A percentile compares a stretch with the other conserved stretches of the same genome.
phyloP scores from a whole-genome alignment of 225 moss, liverwort and hornwort species.

The Asterella californica region DNA sequence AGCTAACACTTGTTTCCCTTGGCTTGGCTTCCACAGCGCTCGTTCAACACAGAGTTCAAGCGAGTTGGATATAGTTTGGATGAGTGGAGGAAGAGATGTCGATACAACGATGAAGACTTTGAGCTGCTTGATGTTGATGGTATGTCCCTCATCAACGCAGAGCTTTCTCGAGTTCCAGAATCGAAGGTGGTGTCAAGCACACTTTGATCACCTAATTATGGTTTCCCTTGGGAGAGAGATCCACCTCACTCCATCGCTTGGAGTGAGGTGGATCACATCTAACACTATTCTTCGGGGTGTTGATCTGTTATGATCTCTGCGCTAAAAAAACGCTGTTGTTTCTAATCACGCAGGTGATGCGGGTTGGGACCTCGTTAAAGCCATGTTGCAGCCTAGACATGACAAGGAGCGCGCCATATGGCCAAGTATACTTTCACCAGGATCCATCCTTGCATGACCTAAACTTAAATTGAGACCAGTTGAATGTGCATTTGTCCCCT shows the following conservation, averaged over 20 bases:
- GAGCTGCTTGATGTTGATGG: constrained; percentile 83
- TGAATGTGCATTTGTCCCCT: not conserved
- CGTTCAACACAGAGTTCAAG: constrained; percentile 73
- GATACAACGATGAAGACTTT: constrained; percentile 61
- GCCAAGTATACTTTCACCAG: constrained; percentile 50
- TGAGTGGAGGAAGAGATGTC: constrained; percentile 69
- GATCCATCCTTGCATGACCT: not conserved
- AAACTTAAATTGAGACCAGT: not conserved
- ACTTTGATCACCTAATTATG: not conserved
- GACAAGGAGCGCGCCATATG: constrained; percentile 59
- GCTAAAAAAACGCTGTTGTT: not conserved
- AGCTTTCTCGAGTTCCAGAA: not conserved
- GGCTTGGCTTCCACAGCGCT: constrained; percentile 38
- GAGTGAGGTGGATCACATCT: not conserved
- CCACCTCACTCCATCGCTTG: no score
- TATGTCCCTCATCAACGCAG: constrained; percentile 3
- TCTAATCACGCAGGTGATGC: constrained; percentile 54
- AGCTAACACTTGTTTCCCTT: not conserved
- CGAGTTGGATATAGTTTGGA: constrained; percentile 67
- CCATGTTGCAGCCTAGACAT: constrained; percentile 82
- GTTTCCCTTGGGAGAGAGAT: no score
- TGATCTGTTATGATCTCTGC: no score
- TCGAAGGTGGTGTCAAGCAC: not conserved
- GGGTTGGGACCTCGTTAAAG: constrained; percentile 91
- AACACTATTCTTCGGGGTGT: not conserved